phyloP scores from a whole-genome alignment of 2,329 filamentous ascomycete genomes.

The Sporothrix protearum region DNA sequence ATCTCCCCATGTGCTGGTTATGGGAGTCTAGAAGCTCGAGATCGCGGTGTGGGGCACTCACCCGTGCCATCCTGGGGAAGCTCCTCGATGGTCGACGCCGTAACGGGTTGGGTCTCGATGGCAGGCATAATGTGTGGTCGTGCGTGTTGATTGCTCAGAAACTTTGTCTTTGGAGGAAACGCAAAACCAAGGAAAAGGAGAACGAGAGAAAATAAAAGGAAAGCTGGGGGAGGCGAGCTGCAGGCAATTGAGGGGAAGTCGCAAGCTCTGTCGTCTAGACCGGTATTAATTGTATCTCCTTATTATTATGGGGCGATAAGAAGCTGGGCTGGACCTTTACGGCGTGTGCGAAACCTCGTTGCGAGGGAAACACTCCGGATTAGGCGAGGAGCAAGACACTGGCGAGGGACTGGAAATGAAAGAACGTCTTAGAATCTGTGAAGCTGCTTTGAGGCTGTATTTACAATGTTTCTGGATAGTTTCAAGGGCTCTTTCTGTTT shows the following conservation, averaged over 20 bases:
- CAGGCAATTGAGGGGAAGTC: slow-evolving; percentile 14
- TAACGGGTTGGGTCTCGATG: neutral
- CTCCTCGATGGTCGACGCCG: slow-evolving; percentile 19
- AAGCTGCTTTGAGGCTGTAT: neutral
- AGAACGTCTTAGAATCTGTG: slow-evolving; percentile 10
- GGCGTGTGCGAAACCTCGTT: slow-evolving; percentile 17
- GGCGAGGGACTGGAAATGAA: slow-evolving; percentile 13
- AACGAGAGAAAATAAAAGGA: neutral
- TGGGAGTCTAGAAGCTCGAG: slow-evolving; percentile 6
- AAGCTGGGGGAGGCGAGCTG: slow-evolving; percentile 2
- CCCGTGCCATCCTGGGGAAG: slow-evolving; percentile 28
- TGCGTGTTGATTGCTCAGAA: neutral
- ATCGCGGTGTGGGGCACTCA: slow-evolving; percentile 16
- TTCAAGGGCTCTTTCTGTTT: neutral
- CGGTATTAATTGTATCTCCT: slow-evolving; percentile 20
- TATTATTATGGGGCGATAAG: slow-evolving; percentile 28
- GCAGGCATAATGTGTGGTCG: slow-evolving; percentile 16
- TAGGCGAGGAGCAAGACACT: slow-evolving; percentile 3
- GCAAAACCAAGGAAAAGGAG: neutral
- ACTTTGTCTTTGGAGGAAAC: neutral
- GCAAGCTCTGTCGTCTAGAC: slow-evolving; percentile 18
- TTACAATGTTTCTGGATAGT: neutral
- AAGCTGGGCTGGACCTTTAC: neutral
- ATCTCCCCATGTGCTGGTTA: neutral
- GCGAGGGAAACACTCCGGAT: slow-evolving; percentile 25